phyloP scores from a whole-genome alignment of 2,329 filamentous ascomycete genomes.

The Chalaropsis ovoidea region DNA sequence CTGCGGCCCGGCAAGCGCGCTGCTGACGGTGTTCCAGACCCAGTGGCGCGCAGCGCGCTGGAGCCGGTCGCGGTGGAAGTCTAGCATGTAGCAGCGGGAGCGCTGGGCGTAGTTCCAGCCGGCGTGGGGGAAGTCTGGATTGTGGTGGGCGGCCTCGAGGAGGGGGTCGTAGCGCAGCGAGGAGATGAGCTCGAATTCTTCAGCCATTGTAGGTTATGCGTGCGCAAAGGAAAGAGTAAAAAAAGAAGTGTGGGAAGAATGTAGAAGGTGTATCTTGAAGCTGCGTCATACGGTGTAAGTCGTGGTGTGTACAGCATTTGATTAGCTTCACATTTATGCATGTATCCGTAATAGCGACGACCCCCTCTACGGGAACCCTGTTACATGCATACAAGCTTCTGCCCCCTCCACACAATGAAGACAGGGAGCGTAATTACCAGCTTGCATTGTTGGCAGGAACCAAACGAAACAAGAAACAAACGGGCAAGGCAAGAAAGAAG shows the following conservation, averaged over 20 bases:
- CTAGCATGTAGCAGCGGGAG: slow-evolving; percentile 68
- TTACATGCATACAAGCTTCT: not conserved
- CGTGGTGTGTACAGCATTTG: not conserved
- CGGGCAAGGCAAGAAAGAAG: not conserved
- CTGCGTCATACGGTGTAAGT: not conserved
- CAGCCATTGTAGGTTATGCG: slow-evolving; percentile 30
- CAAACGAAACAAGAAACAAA: not conserved
- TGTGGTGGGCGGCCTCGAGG: slow-evolving; percentile 40
- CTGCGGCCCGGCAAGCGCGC: slow-evolving; percentile 37
- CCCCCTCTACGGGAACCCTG: not conserved
- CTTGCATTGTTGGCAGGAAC: not conserved
- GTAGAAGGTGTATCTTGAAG: not conserved
- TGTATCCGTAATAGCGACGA: not conserved
- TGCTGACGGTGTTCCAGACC: slow-evolving; percentile 42
- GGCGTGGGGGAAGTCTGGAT: slow-evolving; percentile 34
- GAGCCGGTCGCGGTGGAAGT: slow-evolving; percentile 68
- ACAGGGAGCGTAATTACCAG: not conserved
- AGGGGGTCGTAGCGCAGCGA: slow-evolving; percentile 60
- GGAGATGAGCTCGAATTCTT: slow-evolving; percentile 54
- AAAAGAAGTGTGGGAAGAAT: not conserved
- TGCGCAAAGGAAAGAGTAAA: not conserved
- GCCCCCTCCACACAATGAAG: not conserved
- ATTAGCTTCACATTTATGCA: not conserved
- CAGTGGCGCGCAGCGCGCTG: slow-evolving; percentile 52
- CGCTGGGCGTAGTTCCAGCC: slow-evolving; percentile 43